Base-by-base conservation (phyloP, 345 rosid species). In the Gossypium rotundifolium region DNA sequence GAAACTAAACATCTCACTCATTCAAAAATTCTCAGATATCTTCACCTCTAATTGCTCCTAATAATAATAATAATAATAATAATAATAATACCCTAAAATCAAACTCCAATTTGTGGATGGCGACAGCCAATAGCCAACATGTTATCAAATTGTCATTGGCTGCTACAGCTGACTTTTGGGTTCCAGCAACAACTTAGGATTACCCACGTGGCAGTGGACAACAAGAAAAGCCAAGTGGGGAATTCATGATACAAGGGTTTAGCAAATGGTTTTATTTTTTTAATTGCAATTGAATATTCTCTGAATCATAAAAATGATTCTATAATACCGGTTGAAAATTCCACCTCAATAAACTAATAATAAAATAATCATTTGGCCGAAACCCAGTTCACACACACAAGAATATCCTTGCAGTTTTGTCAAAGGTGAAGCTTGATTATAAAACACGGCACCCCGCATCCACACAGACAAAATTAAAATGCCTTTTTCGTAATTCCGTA, bases 231-330 rank as follows among this genome's bases (percentile, higher is more conserved):
- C 71, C 29, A 4, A 11, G 11, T 57, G 16, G 8, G 13, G 33
- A 25, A 58, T 57, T 2, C 8, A 20, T 33, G 38, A 65, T 18
- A 0, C 61, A 20, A 20, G 12, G 62, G 2, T 54, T 54, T 54
- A 23, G 59, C 23, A 23, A 18, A 9, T 11, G 13, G 63, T 4
- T 58, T 57, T 23, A 10, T 42, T 22, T 13, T 66, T 67, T 46
- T 48, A 23, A 1, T 46, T 14, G 71, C 42, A 2, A 13, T 67
- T 67, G 71, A 67, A 67, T 67, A 67, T 67, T 67, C 71, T 14
- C 12, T 23, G 40, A 67, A 67, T 48, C 22, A 23, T 14, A 0
- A 2, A 67, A 13, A 23, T 46, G 42, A 48, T 48, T 46, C 57
- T 22, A 3, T 23, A 7, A 9, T 7, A n/a, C 7, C 54, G 40